phyloP scores from a whole-genome alignment of 805 yeast genomes.

The Sugiyamaella boreocaroliniensis region DNA sequence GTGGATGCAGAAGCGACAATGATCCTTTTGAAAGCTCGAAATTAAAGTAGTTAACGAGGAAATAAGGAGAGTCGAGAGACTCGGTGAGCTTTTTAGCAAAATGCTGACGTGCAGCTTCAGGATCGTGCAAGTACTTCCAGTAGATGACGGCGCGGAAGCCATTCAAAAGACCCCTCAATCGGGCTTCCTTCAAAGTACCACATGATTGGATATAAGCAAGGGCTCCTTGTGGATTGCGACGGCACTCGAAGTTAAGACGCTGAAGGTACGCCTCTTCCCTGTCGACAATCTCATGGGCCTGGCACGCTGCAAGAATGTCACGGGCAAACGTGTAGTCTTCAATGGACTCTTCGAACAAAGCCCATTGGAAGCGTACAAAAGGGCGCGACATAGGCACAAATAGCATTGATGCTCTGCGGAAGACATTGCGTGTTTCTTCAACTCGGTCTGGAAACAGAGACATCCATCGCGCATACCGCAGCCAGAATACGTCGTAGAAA shows the following conservation, averaged over 20 bases:
- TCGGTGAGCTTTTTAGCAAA: constrained; percentile 18
- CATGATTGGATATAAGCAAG: neutral
- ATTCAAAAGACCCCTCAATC: neutral
- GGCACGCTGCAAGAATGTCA: constrained; percentile 18
- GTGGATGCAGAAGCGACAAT: constrained; percentile 6
- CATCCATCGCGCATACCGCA: constrained; percentile 54
- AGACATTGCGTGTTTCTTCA: constrained; percentile 38
- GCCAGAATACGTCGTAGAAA: constrained; percentile 58
- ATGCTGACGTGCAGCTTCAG: constrained; percentile 21
- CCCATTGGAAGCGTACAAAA: constrained; percentile 27
- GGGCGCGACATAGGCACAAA: constrained; percentile 29
- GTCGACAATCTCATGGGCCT: neutral
- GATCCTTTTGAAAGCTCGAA: constrained; percentile 23
- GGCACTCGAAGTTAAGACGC: constrained; percentile 24
- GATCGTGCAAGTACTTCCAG: constrained; percentile 15
- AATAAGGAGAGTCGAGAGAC: constrained; percentile 23
- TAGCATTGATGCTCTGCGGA: constrained; percentile 43
- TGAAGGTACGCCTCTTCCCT: constrained; percentile 13
- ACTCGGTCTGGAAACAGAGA: constrained; percentile 15
- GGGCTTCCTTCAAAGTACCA: neutral
- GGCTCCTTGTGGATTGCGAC: constrained; percentile 6
- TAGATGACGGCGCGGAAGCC: constrained; percentile 6
- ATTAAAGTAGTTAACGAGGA: constrained; percentile 27
- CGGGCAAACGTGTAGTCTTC: constrained; percentile 25
- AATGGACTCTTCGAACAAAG: constrained; percentile 29